Evolutionary conservation across 2,329 filamentous ascomycete genomes (phyloP).

Genomic region (Paecilomyces dactylethromorphus): DNA sequence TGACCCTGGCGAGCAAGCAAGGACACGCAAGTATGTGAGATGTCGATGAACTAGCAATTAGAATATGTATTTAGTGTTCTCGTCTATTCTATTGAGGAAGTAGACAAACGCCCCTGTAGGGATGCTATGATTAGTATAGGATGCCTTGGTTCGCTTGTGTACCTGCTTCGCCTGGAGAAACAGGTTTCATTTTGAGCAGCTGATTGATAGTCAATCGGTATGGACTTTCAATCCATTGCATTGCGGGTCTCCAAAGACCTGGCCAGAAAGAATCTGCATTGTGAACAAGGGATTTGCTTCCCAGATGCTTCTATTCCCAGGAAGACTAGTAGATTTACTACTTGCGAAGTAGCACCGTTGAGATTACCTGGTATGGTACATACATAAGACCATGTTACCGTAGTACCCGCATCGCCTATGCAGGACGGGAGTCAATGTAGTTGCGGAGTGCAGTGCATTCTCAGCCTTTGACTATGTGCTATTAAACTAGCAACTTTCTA

Average conservation of each 20-base stretch:
- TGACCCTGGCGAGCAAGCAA: not conserved
- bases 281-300: not conserved
- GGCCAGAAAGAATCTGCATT: not conserved
- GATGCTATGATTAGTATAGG: not conserved
- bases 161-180: not conserved
- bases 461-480: not conserved
- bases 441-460: not conserved
- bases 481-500: not conserved
- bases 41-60: not conserved
- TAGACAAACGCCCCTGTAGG: not conserved
- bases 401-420: not conserved
- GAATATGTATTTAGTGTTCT: not conserved
- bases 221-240: too few species aligned
- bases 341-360: not conserved
- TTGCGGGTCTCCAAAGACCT: too few species aligned
- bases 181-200: not conserved
- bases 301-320: not conserved
- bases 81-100: not conserved
- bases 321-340: not conserved
- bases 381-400: not conserved
- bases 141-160: not conserved
- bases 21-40: not conserved
- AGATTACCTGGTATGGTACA: not conserved
- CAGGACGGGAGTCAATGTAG: not conserved
- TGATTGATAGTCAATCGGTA: not conserved